Percentiles rank a stretch among this genome's conserved stretches.
phyloP scores from a whole-genome alignment of 805 yeast species.

The Pichia heedii region DNA sequence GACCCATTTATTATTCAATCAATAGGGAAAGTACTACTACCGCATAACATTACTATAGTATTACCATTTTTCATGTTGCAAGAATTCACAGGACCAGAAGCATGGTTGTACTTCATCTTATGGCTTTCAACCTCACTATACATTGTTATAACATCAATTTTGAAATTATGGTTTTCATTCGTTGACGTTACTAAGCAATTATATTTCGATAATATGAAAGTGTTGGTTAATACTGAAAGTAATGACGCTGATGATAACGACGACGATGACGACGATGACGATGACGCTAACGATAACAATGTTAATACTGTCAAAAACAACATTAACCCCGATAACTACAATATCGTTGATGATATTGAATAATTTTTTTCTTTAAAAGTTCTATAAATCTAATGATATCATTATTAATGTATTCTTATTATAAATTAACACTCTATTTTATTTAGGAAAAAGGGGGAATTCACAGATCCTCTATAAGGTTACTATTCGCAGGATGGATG shows the following conservation, averaged over 20 bases:
- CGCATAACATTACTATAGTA: too few relatives aligned
- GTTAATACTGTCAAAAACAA: not conserved
- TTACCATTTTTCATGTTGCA: not conserved
- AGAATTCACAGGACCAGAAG: not conserved
- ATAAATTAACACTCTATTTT: too few relatives aligned
- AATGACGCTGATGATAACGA: conserved; percentile 11
- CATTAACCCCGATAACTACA: too few relatives aligned
- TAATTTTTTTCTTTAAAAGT: too few relatives aligned
- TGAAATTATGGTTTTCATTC: not conserved
- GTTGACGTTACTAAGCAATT: conserved; percentile 1
- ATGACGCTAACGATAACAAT: conserved; percentile 11
- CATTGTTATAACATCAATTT: not conserved
- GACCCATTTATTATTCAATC: not conserved
- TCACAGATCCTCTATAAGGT: too few relatives aligned
- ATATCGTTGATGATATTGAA: not conserved
- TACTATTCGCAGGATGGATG: conserved; percentile 4
- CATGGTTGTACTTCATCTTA: not conserved
- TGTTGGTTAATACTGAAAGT: conserved; percentile 3
- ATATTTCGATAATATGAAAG: conserved; percentile 4
- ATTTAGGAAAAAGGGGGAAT: too few relatives aligned
- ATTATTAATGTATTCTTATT: too few relatives aligned
- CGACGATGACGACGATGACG: not conserved
- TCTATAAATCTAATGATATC: not conserved
- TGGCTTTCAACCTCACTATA: not conserved
- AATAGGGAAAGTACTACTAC: not conserved